A percentile compares a stretch with the other conserved stretches of the same genome.
These are phyloP conservation scores for Chaetomiaceae sp. DNA, from an alignment of 2,329 filamentous ascomycete species.

Conservation along the genomic window DNA sequence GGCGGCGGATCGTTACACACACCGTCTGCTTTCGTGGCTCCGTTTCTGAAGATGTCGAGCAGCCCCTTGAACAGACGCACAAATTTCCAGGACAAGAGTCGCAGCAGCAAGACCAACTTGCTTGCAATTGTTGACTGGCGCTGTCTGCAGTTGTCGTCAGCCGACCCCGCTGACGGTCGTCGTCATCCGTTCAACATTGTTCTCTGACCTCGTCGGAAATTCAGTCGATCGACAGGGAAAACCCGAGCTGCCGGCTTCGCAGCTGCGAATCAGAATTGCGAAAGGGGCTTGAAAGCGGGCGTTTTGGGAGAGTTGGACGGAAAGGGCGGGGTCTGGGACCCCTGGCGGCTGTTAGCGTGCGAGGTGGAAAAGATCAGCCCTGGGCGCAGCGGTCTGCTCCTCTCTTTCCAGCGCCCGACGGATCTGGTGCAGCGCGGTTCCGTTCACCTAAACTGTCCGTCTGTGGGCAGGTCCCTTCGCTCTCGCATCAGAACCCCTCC, in stretches of 20 bases:
- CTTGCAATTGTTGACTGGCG: too few species aligned
- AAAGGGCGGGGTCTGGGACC: conserved; percentile 5
- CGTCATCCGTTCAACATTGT: conserved; percentile 1
- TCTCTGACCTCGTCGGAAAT: conserved; percentile 3
- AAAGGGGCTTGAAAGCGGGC: not conserved
- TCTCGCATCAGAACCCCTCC: conserved; percentile 15
- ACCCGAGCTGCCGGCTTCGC: not conserved
- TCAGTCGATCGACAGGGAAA: not conserved
- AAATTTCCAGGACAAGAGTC: too few species aligned
- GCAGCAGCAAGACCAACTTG: too few species aligned
- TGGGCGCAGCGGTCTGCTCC: conserved; percentile 5
- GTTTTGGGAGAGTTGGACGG: not conserved
- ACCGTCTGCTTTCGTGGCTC: not conserved
- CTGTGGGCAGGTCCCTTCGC: not conserved
- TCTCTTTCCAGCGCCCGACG: not conserved
- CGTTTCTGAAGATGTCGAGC: conserved; percentile 5
- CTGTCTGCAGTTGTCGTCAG: not conserved
- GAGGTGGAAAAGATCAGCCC: not conserved
- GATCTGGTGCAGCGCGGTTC: conserved; percentile 1
- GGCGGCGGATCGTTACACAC: not conserved
- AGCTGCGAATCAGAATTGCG: conserved; percentile 10
- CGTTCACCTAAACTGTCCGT: conserved; percentile 2
- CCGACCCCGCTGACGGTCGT: not conserved
- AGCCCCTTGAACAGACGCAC: too few species aligned
- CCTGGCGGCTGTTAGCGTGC: conserved; percentile 3